A percentile compares a stretch with the other conserved stretches of the same genome.
These are phyloP conservation scores for Ganoderma sp. DNA, from an alignment of 1,284 basidiomycete species.

Conservation along the genomic window DNA sequence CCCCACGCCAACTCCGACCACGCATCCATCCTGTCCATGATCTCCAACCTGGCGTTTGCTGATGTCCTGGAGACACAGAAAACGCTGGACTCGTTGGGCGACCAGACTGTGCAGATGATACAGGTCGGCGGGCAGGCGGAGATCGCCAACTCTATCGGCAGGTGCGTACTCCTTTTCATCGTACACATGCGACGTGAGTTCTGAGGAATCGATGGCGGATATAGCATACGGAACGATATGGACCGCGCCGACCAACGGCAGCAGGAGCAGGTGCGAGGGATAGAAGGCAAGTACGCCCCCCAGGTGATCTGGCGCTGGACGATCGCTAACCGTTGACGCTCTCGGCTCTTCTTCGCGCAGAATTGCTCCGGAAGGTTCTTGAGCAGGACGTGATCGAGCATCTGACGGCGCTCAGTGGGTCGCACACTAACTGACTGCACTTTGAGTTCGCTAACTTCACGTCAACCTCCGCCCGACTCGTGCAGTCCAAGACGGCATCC, in stretches of 20 bases:
- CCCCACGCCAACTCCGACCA: background rate
- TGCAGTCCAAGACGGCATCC: constrained; percentile 51
- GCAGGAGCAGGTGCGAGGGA: constrained; percentile 51
- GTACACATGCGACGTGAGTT: background rate
- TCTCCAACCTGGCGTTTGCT: background rate
- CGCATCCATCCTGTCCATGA: background rate
- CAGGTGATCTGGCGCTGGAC: background rate
- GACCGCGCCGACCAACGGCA: constrained; percentile 49
- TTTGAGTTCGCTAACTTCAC: background rate
- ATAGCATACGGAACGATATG: constrained; percentile 52
- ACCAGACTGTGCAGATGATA: constrained; percentile 43
- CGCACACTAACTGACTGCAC: background rate
- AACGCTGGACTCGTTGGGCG: constrained; percentile 44
- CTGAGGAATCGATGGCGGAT: background rate
- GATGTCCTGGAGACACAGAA: constrained; percentile 34
- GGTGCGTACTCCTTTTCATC: constrained; percentile 19
- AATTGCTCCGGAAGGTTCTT: constrained; percentile 52
- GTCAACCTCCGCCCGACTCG: background rate
- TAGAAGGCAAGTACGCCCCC: constrained; percentile 45
- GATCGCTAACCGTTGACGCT: background rate
- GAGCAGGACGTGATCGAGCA: constrained; percentile 50
- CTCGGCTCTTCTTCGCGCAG: constrained; percentile 36
- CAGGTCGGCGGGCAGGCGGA: constrained; percentile 41
- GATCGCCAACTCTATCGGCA: constrained; percentile 36
- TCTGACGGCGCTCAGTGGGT: constrained; percentile 50